These are phyloP conservation scores for Ceratobasidium sp. DNA, from an alignment of 1,284 basidiomycete species.

Conservation along the genomic window DNA sequence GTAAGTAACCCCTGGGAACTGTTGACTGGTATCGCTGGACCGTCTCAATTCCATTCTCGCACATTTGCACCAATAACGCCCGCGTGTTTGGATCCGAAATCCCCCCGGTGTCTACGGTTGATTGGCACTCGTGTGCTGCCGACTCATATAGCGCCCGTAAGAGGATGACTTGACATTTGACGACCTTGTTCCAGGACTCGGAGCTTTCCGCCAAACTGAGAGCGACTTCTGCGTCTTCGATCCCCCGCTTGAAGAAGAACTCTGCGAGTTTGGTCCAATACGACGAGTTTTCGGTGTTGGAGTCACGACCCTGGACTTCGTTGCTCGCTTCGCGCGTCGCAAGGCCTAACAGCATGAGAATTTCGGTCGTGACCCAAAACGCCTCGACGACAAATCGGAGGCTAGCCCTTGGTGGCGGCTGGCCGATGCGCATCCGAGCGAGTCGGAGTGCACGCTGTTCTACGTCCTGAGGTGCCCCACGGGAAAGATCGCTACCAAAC, in stretches of 20 bases:
- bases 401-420: slow-evolving; percentile 66
- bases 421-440: slow-evolving; percentile 62
- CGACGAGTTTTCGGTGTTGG: not conserved
- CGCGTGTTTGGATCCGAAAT: slow-evolving; percentile 27
- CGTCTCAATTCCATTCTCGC: not conserved
- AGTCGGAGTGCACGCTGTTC: slow-evolving; percentile 61
- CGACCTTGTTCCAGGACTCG: slow-evolving; percentile 56
- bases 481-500: not conserved
- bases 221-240: slow-evolving; percentile 58
- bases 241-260: slow-evolving; percentile 60
- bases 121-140: slow-evolving; percentile 17
- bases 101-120: slow-evolving; percentile 40
- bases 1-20: slow-evolving; percentile 49
- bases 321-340: slow-evolving; percentile 14
- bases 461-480: slow-evolving; percentile 48
- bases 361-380: slow-evolving; percentile 60
- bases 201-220: slow-evolving; percentile 54
- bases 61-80: slow-evolving; percentile 45
- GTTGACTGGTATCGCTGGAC: slow-evolving; percentile 2
- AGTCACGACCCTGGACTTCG: not conserved
- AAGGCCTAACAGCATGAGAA: slow-evolving; percentile 48
- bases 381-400: slow-evolving; percentile 66
- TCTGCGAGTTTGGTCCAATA: slow-evolving; percentile 50
- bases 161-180: slow-evolving; percentile 56
- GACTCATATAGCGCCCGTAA: slow-evolving; percentile 58